phyloP scores from a whole-genome alignment of 2,329 filamentous ascomycete species.

The Hirsutella thompsonii region DNA sequence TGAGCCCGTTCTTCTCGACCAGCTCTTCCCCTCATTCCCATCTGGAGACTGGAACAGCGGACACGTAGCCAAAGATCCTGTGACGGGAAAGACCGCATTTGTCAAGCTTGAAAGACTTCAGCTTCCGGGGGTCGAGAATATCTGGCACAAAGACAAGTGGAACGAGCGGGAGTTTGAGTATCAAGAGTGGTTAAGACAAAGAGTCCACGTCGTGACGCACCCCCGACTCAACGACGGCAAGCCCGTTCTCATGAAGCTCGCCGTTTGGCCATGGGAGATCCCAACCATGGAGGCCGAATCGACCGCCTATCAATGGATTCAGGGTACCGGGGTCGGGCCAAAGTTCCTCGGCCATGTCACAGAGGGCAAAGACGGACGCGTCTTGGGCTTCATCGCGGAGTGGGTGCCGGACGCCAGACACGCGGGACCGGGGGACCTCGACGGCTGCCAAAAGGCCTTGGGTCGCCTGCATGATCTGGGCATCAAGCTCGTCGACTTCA shows the following conservation, averaged over 20 bases:
- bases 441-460: no score
- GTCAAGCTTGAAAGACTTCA: conserved; percentile 8
- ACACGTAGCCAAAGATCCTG: conserved; percentile 1
- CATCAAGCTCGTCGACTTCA: no score
- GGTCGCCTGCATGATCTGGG: no score
- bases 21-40: conserved; percentile 14
- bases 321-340: conserved; percentile 11
- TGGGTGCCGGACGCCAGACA: conserved; percentile 10
- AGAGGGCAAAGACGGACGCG: conserved; percentile 13
- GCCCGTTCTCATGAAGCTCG: conserved; percentile 14
- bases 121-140: conserved; percentile 8
- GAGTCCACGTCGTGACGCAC: conserved; percentile 12
- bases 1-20: conserved; percentile 11
- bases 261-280: conserved; percentile 7
- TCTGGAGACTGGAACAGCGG: conserved; percentile 12
- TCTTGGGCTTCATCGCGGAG: conserved; percentile 14
- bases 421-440: conserved; percentile 7
- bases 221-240: conserved; percentile 9
- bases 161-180: conserved; percentile 13
- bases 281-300: conserved; percentile 2
- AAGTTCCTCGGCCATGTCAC: conserved; percentile 16
- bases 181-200: conserved; percentile 10
- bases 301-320: conserved; percentile 14
- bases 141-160: conserved; percentile 11
- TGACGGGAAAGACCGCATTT: conserved; percentile 6